phyloP scores from a whole-genome alignment of 352 stramenopile species.

The Globisporangium nunn region DNA sequence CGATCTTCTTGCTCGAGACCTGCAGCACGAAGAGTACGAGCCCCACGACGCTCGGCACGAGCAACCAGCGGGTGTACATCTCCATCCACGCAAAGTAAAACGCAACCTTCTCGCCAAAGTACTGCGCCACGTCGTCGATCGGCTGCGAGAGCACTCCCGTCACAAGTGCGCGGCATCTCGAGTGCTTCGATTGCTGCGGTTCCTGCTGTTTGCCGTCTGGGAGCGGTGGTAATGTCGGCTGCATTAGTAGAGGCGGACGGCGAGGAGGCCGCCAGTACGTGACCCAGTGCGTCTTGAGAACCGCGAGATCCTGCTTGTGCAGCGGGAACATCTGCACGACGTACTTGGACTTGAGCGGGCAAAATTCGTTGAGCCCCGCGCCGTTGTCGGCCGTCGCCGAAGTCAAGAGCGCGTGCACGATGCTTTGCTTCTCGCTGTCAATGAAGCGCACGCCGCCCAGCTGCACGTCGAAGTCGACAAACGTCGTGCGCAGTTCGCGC shows the following conservation, averaged over 20 bases:
- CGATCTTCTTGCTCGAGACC: slow-evolving; percentile 50
- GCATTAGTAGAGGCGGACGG: neutral
- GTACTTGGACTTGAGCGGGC: slow-evolving; percentile 46
- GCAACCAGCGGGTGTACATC: slow-evolving; percentile 88
- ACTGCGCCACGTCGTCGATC: slow-evolving; percentile 81
- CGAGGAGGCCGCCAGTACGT: slow-evolving; percentile 55
- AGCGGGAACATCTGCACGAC: slow-evolving; percentile 86
- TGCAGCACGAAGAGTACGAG: slow-evolving; percentile 65
- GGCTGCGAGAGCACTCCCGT: slow-evolving; percentile 52
- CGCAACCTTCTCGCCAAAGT: slow-evolving; percentile 87
- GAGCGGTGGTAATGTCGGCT: neutral
- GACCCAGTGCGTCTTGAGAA: slow-evolving; percentile 66
- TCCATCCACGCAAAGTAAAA: slow-evolving; percentile 93
- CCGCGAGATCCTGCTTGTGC: slow-evolving; percentile 73
- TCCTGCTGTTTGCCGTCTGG: neutral
- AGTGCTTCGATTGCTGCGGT: neutral
- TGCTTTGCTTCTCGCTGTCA: slow-evolving; percentile 78
- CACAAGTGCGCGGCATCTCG: slow-evolving; percentile 1
- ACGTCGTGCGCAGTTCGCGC: slow-evolving; percentile 55
- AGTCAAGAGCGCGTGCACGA: slow-evolving; percentile 61
- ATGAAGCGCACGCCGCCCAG: slow-evolving; percentile 46
- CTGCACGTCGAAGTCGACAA: slow-evolving; percentile 50
- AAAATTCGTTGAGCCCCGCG: slow-evolving; percentile 68
- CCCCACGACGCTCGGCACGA: slow-evolving; percentile 70
- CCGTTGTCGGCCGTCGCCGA: slow-evolving; percentile 14